These are phyloP conservation scores for Citropsis articulata DNA, from an alignment of 345 rosid genomes.

Conservation along the genomic window DNA sequence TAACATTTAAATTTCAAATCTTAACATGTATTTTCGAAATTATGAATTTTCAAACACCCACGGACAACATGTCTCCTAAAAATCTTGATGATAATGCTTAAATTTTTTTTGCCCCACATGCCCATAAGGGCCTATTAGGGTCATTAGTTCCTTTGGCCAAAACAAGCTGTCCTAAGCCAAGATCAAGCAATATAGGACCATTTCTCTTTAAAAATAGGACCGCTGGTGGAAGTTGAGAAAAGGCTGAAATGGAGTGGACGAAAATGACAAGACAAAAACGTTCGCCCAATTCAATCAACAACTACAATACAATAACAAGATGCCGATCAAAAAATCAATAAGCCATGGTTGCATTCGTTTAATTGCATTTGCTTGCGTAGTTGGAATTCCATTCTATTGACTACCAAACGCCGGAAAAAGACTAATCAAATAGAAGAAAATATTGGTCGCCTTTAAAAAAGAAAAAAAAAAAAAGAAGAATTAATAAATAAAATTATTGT, in stretches of 20 bases:
- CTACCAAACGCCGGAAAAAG: not conserved
- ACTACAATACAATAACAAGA: slow-evolving; percentile 4
- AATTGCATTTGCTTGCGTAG: not conserved
- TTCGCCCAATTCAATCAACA: slow-evolving; percentile 8
- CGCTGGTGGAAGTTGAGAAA: slow-evolving; percentile 19
- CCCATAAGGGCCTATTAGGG: not conserved
- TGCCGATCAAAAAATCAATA: not conserved
- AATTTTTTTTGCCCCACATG: too few species aligned
- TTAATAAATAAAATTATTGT: not conserved
- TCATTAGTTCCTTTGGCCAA: not conserved
- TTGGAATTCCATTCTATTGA: not conserved
- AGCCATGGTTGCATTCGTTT: slow-evolving; percentile 4
- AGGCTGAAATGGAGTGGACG: slow-evolving; percentile 21
- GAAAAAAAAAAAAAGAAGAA: not conserved
- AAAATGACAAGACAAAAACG: slow-evolving; percentile 35
- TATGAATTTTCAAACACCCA: too few species aligned
- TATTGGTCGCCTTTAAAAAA: not conserved
- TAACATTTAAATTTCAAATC: too few species aligned
- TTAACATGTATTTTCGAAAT: too few species aligned
- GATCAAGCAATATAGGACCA: slow-evolving; percentile 19
- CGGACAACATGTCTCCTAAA: too few species aligned
- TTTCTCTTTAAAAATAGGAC: slow-evolving; percentile 1
- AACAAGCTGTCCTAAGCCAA: slow-evolving; percentile 16
- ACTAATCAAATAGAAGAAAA: not conserved
- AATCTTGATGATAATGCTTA: too few species aligned